Conservation (phyloP, 805 yeast genomes). For the Starmerella stigmatis region DNA sequence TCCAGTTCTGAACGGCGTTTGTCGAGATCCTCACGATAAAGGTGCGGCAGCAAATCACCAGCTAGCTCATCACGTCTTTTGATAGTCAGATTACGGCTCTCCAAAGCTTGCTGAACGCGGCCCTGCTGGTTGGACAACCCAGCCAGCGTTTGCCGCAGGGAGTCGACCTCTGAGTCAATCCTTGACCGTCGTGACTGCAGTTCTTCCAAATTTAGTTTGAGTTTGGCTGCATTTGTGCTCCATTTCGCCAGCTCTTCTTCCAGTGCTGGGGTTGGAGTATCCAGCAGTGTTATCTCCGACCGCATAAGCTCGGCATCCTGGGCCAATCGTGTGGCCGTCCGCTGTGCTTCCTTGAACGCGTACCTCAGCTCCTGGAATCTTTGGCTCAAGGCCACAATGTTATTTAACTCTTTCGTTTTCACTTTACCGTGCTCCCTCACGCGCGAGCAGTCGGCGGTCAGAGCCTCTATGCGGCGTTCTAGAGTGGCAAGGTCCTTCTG, state of each 20-base stretch:
- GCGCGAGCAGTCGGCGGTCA: conserved; percentile 39
- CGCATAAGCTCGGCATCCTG: conserved; percentile 6
- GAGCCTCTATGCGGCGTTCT: conserved; percentile 36
- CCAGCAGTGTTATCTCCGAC: conserved; percentile 27
- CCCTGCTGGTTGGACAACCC: conserved; percentile 15
- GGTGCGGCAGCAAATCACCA: background rate
- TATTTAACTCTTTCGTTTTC: conserved; percentile 46
- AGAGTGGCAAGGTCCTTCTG: conserved; percentile 39
- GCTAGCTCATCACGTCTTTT: conserved; percentile 1
- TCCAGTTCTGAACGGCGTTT: background rate
- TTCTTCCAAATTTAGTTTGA: conserved; percentile 1
- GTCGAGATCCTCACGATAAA: conserved; percentile 2
- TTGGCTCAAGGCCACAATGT: conserved; percentile 10
- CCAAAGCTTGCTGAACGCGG: conserved; percentile 13
- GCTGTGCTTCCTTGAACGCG: conserved; percentile 3
- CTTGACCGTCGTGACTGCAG: conserved; percentile 33
- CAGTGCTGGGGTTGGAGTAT: background rate
- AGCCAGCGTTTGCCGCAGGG: conserved; percentile 4
- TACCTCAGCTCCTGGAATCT: conserved; percentile 11
- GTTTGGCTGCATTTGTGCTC: conserved; percentile 2
- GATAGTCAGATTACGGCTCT: conserved; percentile 1
- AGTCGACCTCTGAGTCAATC: conserved; percentile 4
- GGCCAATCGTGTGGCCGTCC: background rate
- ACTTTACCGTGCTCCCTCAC: conserved; percentile 42
- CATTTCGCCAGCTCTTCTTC: conserved; percentile 4